Evolutionary conservation across 2,329 filamentous ascomycete species (phyloP).

Genomic region (Lachnellula cervina): DNA sequence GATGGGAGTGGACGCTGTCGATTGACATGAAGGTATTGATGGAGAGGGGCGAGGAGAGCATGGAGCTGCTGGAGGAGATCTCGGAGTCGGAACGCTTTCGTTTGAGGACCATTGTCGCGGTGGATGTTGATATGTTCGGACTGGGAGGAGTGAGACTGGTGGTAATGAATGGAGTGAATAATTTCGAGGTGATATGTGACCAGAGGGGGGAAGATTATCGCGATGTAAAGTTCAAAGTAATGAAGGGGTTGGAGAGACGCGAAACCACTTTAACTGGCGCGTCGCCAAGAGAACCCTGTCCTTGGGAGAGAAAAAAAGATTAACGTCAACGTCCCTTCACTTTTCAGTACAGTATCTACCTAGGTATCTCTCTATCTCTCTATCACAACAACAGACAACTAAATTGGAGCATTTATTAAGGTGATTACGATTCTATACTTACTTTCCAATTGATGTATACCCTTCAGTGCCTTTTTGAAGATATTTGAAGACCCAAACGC

Average conservation of each 20-base stretch:
- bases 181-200: neutral
- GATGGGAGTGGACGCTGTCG: slow-evolving; percentile 30
- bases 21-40: slow-evolving; percentile 34
- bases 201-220: neutral
- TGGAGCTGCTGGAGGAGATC: slow-evolving; percentile 43
- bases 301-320: too few species aligned
- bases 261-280: neutral
- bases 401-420: too few species aligned
- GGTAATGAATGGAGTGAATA: neutral
- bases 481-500: too few species aligned
- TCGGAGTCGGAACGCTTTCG: slow-evolving; percentile 60
- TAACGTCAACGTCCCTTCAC: neutral
- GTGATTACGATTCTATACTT: too few species aligned
- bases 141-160: neutral
- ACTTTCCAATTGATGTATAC: too few species aligned
- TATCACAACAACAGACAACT: too few species aligned
- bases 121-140: neutral
- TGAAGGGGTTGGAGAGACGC: neutral
- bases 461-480: too few species aligned
- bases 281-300: neutral
- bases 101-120: slow-evolving; percentile 48
- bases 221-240: neutral
- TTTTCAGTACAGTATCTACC: neutral
- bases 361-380: too few species aligned
- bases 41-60: slow-evolving; percentile 34